Base-by-base conservation (phyloP, 257 asterid genomes). In the Lithospermum erythrorhizon region DNA sequence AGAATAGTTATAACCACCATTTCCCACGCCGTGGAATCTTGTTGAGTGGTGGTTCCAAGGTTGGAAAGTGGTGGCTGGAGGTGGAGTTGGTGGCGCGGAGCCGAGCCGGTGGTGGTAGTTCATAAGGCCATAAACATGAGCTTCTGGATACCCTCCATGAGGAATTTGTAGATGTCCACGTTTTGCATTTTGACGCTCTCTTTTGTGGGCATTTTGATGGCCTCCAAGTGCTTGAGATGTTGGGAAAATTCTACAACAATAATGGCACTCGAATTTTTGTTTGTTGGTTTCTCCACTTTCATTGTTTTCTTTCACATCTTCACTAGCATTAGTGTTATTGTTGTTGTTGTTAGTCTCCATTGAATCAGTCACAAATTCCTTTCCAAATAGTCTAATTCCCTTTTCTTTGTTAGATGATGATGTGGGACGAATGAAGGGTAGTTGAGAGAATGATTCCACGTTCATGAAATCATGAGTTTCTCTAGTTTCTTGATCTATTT, bases 221-320 rank as follows among this genome's bases (percentile, higher is more conserved):
- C 97, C 97, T 18, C 97, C 97, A 0, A 90, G 84, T 1, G 97
- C 97, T 72, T 90, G 97, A 3, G 97, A 87, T 14, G 97, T 90
- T 0, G 96, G 95, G 77, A 90, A 90, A 81, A 85, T 87, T 66
- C 95, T 68, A 67, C 90, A 80, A 65, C 96, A 90, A 72, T 85
- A 90, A 55, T 90, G 96, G 72, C 97, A 90, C 57, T 83, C 97
- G 67, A 87, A 90, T 64, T 77, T 85, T 30, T 94, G 21, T 15
- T 37, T 37, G 41, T 67, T 72, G 62, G 76, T 79, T 1, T 68
- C 76, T 2, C 35, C 68, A 21, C 53, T 70, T n/a, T 58, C 61
- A 0, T 23, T 32, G 35, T 14, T 37, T 23, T 72, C 76, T 25
- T 75, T 77, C 11, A 22, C 53, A 45, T 61, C 72, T 21, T 54